These are phyloP conservation scores for Calcarisporium arbuscula DNA, from an alignment of 2,329 filamentous ascomycete species.

Conservation along the genomic window DNA sequence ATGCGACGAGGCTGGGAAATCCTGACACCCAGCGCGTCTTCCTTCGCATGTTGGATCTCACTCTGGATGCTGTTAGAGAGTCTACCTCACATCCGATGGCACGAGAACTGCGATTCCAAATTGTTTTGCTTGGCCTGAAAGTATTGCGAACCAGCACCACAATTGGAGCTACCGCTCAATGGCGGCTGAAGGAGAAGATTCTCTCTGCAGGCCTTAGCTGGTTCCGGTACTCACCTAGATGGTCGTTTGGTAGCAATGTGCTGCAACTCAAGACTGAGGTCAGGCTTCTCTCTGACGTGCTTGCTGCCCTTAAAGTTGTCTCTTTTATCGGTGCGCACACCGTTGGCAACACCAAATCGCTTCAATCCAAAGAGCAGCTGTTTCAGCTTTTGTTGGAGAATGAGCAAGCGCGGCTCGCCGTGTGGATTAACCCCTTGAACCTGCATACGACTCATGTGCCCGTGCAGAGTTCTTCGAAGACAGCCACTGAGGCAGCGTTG, in stretches of 20 bases:
- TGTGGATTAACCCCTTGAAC: slow-evolving; percentile 83
- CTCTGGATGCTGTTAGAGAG: slow-evolving; percentile 65
- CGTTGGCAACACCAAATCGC: slow-evolving; percentile 52
- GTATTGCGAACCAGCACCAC: slow-evolving; percentile 69
- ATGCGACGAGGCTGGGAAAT: slow-evolving; percentile 80
- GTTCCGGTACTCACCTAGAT: slow-evolving; percentile 78
- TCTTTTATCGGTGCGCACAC: slow-evolving; percentile 50
- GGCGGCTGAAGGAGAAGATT: slow-evolving; percentile 83
- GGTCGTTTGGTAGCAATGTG: slow-evolving; percentile 93
- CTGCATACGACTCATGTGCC: slow-evolving; percentile 39
- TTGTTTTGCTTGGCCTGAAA: slow-evolving; percentile 74
- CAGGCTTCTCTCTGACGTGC: slow-evolving; percentile 71
- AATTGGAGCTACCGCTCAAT: slow-evolving; percentile 57
- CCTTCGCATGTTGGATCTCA: slow-evolving; percentile 71
- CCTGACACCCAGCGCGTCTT: slow-evolving; percentile 77
- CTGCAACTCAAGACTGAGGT: slow-evolving; percentile 92
- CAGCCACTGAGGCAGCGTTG: slow-evolving; percentile 39
- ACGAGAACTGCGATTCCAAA: slow-evolving; percentile 84
- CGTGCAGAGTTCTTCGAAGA: slow-evolving; percentile 33
- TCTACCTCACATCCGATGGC: slow-evolving; percentile 77
- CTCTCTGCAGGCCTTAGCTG: slow-evolving; percentile 80
- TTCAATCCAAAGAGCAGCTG: slow-evolving; percentile 78
- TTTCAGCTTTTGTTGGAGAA: slow-evolving; percentile 74
- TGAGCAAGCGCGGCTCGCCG: slow-evolving; percentile 74
- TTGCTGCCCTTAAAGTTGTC: slow-evolving; percentile 58